Percentiles rank a stretch among this genome's conserved stretches.
These are phyloP conservation scores for Thelonectria rubi DNA, from an alignment of 2,329 filamentous ascomycete species.

Conservation along the genomic window DNA sequence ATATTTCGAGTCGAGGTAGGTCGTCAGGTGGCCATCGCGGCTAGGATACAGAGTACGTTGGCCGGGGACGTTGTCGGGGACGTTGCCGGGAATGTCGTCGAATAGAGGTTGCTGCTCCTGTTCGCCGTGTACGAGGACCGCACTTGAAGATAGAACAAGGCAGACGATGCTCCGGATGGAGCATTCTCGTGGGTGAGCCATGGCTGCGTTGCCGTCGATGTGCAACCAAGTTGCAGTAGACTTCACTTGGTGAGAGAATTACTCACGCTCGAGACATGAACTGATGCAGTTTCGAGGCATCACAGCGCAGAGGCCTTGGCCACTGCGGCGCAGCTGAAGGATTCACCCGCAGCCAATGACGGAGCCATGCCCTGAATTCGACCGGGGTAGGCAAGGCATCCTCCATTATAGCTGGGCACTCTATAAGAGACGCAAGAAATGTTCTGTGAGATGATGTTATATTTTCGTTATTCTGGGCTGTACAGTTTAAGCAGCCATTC, in stretches of 20 bases:
- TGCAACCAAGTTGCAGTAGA: neutral
- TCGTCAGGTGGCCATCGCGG: constrained; percentile 10
- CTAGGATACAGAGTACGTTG: neutral
- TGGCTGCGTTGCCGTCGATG: neutral
- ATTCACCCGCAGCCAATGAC: neutral
- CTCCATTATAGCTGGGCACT: neutral
- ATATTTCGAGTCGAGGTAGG: constrained; percentile 3
- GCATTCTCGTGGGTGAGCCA: neutral
- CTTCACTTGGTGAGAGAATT: neutral
- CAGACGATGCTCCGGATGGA: neutral
- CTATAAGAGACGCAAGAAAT: neutral
- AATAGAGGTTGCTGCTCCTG: constrained; percentile 5
- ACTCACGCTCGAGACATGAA: neutral
- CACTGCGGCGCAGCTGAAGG: neutral
- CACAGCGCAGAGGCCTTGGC: neutral
- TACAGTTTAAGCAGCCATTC: constrained; percentile 17
- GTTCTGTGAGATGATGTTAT: neutral
- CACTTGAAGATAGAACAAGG: neutral
- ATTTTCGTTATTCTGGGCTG: constrained; percentile 20
- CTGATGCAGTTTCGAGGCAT: neutral
- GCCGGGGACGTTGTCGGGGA: neutral
- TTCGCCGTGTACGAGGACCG: neutral
- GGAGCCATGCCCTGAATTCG: neutral
- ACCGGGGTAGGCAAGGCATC: neutral
- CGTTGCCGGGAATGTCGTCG: neutral